Base-by-base conservation (phyloP, 2,329 filamentous ascomycete species). In the Thyridium curvatum region DNA sequence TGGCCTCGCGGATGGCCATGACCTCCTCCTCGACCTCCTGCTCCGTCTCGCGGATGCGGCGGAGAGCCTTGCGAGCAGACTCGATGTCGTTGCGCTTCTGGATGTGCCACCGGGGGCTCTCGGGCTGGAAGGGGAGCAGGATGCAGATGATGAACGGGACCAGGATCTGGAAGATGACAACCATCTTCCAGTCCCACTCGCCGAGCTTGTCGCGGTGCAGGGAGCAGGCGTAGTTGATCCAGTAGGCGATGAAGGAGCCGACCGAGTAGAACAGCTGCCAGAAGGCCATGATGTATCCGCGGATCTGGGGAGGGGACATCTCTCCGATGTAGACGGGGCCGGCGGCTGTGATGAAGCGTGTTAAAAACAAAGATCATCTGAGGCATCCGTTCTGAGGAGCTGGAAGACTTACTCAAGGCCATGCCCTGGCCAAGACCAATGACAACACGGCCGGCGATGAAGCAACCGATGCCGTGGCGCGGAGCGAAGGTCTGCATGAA, bases 321-420 rank as follows among this genome's bases (percentile, higher is more conserved):
- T 86, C 82, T 44, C 80, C 79, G 44, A 86, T 86, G 58, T 86
- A 86, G 38, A 84, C 79, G 9, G 80, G 79, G 2, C 80, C 81
- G 38, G 82, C 71, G 26, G 80, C 76, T 78, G 34, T 30, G 37
- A 40, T 37, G 39, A 50, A 47, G 13, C 30, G 39, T 37, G 34
- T 17, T 13, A 35, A 17, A 37, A 41, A 50, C 33, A 3, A 21
- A 15, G 18, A 12, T n/a, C n/a, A n/a, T n/a, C n/a, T n/a, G n/a
- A n/a, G n/a, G n/a, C n/a, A n/a, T n/a, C 37, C 9, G 15, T 10
- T 12, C 12, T 30, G 12, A 30, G 7, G 21, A 56, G 61, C 51
- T 58, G 70, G 64, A 26, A 10, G 10, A 26, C 21, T 26, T 26
- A 26, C 21, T 82, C 47, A 84, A 53, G 38, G 82, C 80, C 54